Percentiles rank a stretch among this genome's conserved stretches.
Evolutionary conservation across 106 monocot species (phyloP).

Genomic region (Dendrobium huoshanense): DNA sequence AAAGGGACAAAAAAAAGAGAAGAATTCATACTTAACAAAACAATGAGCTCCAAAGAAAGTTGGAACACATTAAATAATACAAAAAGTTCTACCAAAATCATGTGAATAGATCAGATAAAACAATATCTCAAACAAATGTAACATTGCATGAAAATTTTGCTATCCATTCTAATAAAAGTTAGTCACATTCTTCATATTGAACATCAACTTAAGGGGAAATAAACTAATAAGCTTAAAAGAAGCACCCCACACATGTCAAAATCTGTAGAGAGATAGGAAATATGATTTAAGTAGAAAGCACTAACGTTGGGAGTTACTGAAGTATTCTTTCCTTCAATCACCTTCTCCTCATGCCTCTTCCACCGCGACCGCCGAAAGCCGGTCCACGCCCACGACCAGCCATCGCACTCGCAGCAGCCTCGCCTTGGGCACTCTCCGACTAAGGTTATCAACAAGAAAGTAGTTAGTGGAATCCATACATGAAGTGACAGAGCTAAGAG

Average conservation of each 20-base stretch:
- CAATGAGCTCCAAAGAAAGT: too few species aligned
- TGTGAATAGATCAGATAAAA: too few species aligned
- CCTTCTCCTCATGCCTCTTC: slow-evolving; percentile 88
- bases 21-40: too few species aligned
- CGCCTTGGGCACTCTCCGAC: slow-evolving; percentile 97
- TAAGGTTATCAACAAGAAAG: slow-evolving; percentile 11
- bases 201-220: not conserved
- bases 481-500: too few species aligned
- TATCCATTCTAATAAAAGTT: not conserved
- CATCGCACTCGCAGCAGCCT: slow-evolving; percentile 91
- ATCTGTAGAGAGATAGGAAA: not conserved
- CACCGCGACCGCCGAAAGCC: slow-evolving; percentile 72
- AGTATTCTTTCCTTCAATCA: slow-evolving; percentile 14
- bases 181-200: not conserved
- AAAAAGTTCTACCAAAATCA: too few species aligned
- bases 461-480: too few species aligned
- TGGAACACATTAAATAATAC: too few species aligned
- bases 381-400: slow-evolving; percentile 69
- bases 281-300: not conserved
- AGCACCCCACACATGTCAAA: not conserved
- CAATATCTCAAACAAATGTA: too few species aligned
- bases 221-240: not conserved
- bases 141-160: not conserved
- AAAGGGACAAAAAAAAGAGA: too few species aligned
- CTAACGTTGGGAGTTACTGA: not conserved